These are phyloP conservation scores for Malus hybrid DNA, from an alignment of 331 rosid species.

Conservation along the genomic window DNA sequence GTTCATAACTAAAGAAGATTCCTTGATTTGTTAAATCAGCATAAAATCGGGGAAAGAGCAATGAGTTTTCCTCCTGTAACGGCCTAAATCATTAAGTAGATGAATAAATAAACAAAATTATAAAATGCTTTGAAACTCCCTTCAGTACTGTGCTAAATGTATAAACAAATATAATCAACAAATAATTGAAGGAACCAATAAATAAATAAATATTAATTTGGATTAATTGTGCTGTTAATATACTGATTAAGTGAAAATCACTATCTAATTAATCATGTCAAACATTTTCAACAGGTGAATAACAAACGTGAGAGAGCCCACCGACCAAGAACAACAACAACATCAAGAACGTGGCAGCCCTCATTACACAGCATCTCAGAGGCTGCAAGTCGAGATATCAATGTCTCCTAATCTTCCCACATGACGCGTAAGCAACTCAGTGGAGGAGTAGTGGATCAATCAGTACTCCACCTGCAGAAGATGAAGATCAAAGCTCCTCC, in stretches of 20 bases:
- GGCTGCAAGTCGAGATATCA: conserved; percentile 56
- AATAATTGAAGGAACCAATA: neutral
- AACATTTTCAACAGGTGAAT: conserved; percentile 14
- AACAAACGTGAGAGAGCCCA: conserved; percentile 20
- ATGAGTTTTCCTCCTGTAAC: conserved; percentile 13
- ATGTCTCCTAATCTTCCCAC: conserved; percentile 29
- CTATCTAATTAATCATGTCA: neutral
- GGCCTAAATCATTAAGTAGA: conserved; percentile 23
- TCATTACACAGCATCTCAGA: conserved; percentile 89
- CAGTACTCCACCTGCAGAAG: conserved; percentile 14
- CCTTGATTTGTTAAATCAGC: conserved; percentile 12
- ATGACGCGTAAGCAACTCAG: conserved; percentile 45
- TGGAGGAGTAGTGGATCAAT: conserved; percentile 20
- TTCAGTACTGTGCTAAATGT: neutral
- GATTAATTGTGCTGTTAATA: neutral
- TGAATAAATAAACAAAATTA: conserved; percentile 5
- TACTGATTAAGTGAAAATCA: neutral
- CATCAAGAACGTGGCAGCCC: conserved; percentile 87
- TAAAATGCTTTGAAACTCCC: conserved; percentile 1
- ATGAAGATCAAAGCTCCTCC: neutral
- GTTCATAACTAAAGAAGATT: conserved; percentile 6
- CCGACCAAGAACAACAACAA: conserved; percentile 46
- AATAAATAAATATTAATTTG: neutral
- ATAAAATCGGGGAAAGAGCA: conserved; percentile 16
- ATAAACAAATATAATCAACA: conserved; percentile 1